Evolutionary conservation across 176 grass and related monocot species (phyloP), one percentile per base, ranked within the genome.

Genomic region (Lolium multiflorum): DNA sequence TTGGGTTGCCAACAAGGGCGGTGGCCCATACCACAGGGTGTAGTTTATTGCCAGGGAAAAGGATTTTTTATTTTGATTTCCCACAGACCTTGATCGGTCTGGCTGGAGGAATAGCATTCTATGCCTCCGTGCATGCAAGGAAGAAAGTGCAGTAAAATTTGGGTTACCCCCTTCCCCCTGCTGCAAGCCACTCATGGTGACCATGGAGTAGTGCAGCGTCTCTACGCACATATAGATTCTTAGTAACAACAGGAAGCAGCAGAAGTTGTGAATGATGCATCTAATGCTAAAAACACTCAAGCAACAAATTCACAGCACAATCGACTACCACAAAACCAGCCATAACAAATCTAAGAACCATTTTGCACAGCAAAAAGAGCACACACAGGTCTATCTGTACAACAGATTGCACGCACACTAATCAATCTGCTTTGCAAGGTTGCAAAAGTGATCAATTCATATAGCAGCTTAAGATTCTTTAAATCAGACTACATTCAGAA

Each of bases 291-390:
- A 41, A 17, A 49, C 18, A 39, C 13, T 5, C 26, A 63, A 71
- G 20, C 9, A 71, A 11, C 50, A 76, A 60, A 79, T 9, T 11
- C 5, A 59, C 5, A 7, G 10, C 18, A 38, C 18, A 28, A 54
- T 39, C 13, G n/a, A 74, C 68, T 37, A 44, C 41, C 86, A 15
- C 48, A 57, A 60, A 55, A 67, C 50, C 10, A 86, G 62, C 16
- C 54, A 0, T 20, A 48, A 28, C 72, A 73, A 49, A 94, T 89
- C 41, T 43, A 43, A 43, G 11, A 17, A 49, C 8, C 70, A 63
- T 16, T 81, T 62, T 11, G 3, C 44, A 54, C 14, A 31, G 62
- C 41, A 47, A 77, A 18, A 12, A 25, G 63, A 67, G 37, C 9
- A 16, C 4, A 43, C 11, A 28, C 11, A 7, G 41, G 70, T 76